Evolutionary conservation across 2,329 filamentous ascomycete species (phyloP).

Genomic region (Colletotrichum zoysiae): DNA sequence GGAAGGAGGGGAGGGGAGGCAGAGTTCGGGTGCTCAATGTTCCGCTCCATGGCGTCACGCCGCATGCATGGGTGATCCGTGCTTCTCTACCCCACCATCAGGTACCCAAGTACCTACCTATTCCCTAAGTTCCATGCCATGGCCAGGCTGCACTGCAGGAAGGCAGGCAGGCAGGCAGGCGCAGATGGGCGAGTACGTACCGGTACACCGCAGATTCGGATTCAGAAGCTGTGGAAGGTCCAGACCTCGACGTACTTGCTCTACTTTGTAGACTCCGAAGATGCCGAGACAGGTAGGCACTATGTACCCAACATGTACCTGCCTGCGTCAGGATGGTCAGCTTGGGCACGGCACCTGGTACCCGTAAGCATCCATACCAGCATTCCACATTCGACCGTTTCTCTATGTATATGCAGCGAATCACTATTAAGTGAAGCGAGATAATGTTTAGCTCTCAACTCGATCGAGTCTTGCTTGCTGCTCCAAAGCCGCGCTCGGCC

Average conservation of each 20-base stretch:
- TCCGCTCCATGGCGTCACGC: slow-evolving; percentile 10
- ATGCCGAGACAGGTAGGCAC: background rate
- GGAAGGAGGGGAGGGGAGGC: background rate
- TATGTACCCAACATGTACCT: background rate
- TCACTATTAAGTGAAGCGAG: no score
- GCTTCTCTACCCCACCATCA: slow-evolving; percentile 24
- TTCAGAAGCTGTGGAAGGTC: background rate
- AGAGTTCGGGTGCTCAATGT: slow-evolving; percentile 28
- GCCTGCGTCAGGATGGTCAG: background rate
- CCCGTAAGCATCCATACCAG: no score
- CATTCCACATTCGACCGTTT: background rate
- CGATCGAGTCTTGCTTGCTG: background rate
- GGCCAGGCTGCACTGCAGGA: background rate
- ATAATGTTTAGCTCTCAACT: slow-evolving; percentile 12
- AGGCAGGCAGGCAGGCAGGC: background rate
- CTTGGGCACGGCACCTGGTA: background rate
- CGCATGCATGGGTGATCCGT: slow-evolving; percentile 8
- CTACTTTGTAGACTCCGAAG: no score
- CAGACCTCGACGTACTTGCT: no score
- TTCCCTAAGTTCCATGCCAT: background rate
- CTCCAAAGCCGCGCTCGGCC: slow-evolving; percentile 33
- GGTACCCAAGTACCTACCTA: background rate
- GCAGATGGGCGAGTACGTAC: background rate
- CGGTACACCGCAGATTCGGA: background rate
- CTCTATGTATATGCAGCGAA: background rate